These are phyloP conservation scores for Plasmodium coatneyi DNA, from an alignment of 169 alveolate genomes.

Conservation along the genomic window DNA sequence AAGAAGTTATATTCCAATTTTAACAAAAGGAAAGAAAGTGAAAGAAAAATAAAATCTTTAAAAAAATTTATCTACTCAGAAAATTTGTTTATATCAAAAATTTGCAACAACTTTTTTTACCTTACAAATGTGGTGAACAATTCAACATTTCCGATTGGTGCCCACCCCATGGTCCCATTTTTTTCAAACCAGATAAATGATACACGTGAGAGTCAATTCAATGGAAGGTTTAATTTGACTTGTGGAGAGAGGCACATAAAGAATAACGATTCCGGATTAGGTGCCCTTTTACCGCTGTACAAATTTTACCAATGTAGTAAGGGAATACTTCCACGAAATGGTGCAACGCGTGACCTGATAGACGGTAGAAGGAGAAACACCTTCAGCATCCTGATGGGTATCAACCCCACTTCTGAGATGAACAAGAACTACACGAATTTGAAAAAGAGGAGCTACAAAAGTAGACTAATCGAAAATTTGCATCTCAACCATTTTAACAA, in stretches of 20 bases:
- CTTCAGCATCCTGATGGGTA: background rate
- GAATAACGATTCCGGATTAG: background rate
- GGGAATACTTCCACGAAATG: background rate
- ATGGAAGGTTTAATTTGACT: background rate
- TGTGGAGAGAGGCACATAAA: background rate
- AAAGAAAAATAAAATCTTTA: slow-evolving; percentile 45
- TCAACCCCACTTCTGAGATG: background rate
- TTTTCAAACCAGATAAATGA: slow-evolving; percentile 20
- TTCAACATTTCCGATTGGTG: background rate
- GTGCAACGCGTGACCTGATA: background rate
- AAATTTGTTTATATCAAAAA: slow-evolving; percentile 49
- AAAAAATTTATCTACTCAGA: slow-evolving; percentile 60
- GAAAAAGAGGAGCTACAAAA: slow-evolving; percentile 46
- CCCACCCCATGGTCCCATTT: background rate
- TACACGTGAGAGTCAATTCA: background rate
- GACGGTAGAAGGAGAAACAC: slow-evolving; percentile 35
- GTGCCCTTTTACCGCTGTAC: background rate
- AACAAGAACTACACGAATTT: slow-evolving; percentile 16
- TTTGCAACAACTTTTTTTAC: slow-evolving; percentile 23
- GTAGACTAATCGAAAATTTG: slow-evolving; percentile 36
- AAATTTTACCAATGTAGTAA: background rate
- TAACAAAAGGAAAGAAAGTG: slow-evolving; percentile 56
- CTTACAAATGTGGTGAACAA: background rate
- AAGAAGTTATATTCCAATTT: slow-evolving; percentile 33
- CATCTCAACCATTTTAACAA: slow-evolving; percentile 17